Evolutionary conservation across 129 eudicot genomes (phyloP), one percentile per base, ranked within the genome.

Genomic region (Flaveria linearis): DNA sequence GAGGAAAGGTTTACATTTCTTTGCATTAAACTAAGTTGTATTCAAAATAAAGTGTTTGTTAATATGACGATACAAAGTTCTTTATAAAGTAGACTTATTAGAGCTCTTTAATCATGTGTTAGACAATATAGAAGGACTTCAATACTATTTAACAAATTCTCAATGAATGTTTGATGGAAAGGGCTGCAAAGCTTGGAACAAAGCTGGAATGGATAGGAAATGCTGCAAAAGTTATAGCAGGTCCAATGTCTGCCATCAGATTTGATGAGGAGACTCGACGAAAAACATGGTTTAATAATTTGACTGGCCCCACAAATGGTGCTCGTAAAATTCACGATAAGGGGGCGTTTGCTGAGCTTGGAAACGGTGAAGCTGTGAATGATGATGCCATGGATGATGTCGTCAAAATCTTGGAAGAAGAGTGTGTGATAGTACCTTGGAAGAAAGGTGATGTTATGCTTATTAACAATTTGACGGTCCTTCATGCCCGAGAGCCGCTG

Each of bases 261-360:
- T 75, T 63, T 10, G 72, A 75, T 72, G 12, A 63, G 22, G 72
- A 64, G 28, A 87, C 22, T 7, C 65, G 30, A 22, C 33, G 66
- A 6, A 62, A 79, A 33, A 79, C 72, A 1, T 79, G 82, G 82
- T 79, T 79, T 42, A 79, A 79, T 20, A 50, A 42, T 79, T 74
- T 89, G 89, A 90, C 84, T 36, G 92, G 82, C 8, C 58, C 82
- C 14, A 56, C 61, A 69, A 50, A 12, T 14, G 77, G 86, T 80
- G 55, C 88, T 86, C 36, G 80, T 43, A 22, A 87, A 81, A 81
- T 85, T 87, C 17, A 88, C 83, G n/a, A 89, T 10, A 62, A 62
- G 15, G 70, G 70, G 0, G 70, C 88, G 9, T 78, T 61, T 62
- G 82, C 69, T 17, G 79, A 75, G 79, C 79, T 75, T 62, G 79